phyloP scores from a whole-genome alignment of 2,329 filamentous ascomycete species.

The Apiospora sp. region DNA sequence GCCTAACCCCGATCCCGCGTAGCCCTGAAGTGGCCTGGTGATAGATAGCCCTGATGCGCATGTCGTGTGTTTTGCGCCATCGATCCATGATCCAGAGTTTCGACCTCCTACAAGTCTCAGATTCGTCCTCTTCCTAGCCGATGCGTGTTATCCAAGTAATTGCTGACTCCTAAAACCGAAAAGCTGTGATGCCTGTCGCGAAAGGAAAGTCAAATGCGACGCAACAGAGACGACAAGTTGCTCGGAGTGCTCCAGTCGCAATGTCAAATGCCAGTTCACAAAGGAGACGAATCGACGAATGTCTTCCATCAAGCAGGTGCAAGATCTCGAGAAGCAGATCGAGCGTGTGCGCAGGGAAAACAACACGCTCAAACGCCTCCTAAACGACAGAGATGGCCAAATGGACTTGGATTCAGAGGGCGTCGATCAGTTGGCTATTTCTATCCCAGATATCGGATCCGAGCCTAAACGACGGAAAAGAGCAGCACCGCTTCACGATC shows the following conservation, averaged over 20 bases:
- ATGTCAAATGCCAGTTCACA: constrained; percentile 97
- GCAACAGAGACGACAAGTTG: constrained; percentile 96
- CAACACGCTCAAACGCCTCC: constrained; percentile 71
- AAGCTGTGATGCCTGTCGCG: constrained; percentile 92
- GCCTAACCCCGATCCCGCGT: background rate
- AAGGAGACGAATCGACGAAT: constrained; percentile 98
- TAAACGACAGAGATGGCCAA: constrained; percentile 59
- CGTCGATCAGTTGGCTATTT: constrained; percentile 59
- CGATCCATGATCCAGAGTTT: background rate
- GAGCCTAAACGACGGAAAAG: constrained; percentile 71
- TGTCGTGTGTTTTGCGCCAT: background rate
- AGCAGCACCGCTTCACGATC: constrained; percentile 69
- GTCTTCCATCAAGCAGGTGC: constrained; percentile 99
- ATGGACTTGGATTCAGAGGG: constrained; percentile 58
- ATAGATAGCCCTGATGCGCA: background rate
- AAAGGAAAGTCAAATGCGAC: constrained; percentile 88
- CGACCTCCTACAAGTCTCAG: background rate
- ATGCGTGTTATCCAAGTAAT: background rate
- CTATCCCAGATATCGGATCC: constrained; percentile 70
- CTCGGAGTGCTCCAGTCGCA: constrained; percentile 95
- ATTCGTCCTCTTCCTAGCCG: background rate
- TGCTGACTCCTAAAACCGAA: constrained; percentile 28
- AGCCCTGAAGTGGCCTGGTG: background rate
- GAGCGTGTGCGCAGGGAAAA: constrained; percentile 83
- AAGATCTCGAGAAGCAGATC: constrained; percentile 94